A percentile compares a stretch with the other conserved stretches of the same genome.
These are phyloP conservation scores for Erodium trifolium DNA, from an alignment of 441 rosid species.

Conservation along the genomic window DNA sequence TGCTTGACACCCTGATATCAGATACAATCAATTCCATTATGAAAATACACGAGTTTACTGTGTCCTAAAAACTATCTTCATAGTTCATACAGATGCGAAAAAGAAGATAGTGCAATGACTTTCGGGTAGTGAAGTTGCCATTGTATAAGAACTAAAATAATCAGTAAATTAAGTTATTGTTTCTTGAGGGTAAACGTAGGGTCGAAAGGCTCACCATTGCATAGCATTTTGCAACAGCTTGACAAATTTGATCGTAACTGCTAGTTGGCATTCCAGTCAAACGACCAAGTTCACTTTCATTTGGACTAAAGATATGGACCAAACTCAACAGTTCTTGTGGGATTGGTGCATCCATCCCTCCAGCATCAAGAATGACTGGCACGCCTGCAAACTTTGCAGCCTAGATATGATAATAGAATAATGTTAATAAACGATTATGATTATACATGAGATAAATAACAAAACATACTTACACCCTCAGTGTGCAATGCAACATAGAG, in stretches of 20 bases:
- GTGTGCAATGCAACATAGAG: not conserved
- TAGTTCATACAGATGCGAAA: not conserved
- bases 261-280: constrained; percentile 76
- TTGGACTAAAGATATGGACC: constrained; percentile 78
- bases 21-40: too few relatives aligned
- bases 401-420: constrained; percentile 25
- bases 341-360: constrained; percentile 83
- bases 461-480: not conserved
- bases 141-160: not conserved
- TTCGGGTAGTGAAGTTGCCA: not conserved
- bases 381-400: constrained; percentile 74
- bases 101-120: too few relatives aligned
- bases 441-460: not conserved
- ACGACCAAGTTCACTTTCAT: constrained; percentile 76
- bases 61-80: too few relatives aligned
- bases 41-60: too few relatives aligned
- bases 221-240: constrained; percentile 58
- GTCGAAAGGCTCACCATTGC: constrained; percentile 44
- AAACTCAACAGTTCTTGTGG: constrained; percentile 47
- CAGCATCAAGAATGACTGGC: constrained; percentile 81
- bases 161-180: not conserved
- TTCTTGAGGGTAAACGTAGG: not conserved
- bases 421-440: not conserved
- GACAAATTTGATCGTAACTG: constrained; percentile 54
- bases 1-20: constrained; percentile 61